These are phyloP conservation scores for Blastomyces parvus DNA, from an alignment of 2,329 filamentous ascomycete species.

Conservation along the genomic window DNA sequence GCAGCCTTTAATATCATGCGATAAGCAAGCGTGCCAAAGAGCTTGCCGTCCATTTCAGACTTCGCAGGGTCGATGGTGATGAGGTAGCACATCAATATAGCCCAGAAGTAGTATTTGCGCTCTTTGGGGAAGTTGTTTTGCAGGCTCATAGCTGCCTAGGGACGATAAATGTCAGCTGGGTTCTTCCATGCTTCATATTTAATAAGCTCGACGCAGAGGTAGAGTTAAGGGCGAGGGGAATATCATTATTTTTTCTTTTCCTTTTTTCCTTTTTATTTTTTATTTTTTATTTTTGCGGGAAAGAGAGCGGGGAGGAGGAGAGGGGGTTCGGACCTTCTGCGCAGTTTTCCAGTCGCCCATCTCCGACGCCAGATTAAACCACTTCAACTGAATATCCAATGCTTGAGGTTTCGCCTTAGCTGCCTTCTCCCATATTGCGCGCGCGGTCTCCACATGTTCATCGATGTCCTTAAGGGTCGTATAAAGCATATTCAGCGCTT, in stretches of 20 bases:
- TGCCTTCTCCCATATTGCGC: slow-evolving; percentile 40
- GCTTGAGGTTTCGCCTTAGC: slow-evolving; percentile 37
- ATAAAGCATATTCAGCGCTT: slow-evolving; percentile 37
- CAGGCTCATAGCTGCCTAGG: slow-evolving; percentile 41
- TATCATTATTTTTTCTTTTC: background rate
- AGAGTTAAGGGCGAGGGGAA: background rate
- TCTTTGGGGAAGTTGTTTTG: slow-evolving; percentile 42
- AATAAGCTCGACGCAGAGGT: background rate
- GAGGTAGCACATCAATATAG: slow-evolving; percentile 39
- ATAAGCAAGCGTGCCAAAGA: slow-evolving; percentile 44
- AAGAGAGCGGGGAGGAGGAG: no score
- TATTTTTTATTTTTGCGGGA: background rate
- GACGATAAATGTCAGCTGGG: slow-evolving; percentile 18
- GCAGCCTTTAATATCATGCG: slow-evolving; percentile 42
- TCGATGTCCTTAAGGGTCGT: slow-evolving; percentile 31
- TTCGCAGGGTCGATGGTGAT: slow-evolving; percentile 29
- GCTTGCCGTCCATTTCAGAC: slow-evolving; percentile 35
- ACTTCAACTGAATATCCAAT: slow-evolving; percentile 35
- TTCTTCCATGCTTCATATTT: slow-evolving; percentile 9
- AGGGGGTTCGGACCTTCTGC: slow-evolving; percentile 40
- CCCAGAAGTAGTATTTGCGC: slow-evolving; percentile 42
- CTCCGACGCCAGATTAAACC: slow-evolving; percentile 37
- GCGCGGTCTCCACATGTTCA: slow-evolving; percentile 27
- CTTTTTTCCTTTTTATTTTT: background rate
- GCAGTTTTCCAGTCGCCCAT: slow-evolving; percentile 38